Percentiles rank a stretch among this genome's conserved stretches.
Evolutionary conservation across 2,329 filamentous ascomycete species (phyloP).

Genomic region (Botryotinia calthae): DNA sequence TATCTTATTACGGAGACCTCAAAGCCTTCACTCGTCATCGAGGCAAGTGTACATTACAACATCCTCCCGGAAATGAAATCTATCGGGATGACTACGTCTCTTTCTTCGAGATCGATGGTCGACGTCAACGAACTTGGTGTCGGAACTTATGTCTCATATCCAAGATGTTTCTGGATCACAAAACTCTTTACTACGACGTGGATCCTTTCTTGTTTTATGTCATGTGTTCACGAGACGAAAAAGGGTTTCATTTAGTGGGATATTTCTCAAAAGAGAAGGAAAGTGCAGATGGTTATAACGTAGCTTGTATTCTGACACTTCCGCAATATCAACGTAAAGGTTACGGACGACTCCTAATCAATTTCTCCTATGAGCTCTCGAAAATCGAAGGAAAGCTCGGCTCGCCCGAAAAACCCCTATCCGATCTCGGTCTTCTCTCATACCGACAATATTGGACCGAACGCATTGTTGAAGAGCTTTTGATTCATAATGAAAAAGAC

Average conservation of each 20-base stretch:
- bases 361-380: conserved; percentile 95
- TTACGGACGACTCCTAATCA: conserved; percentile 88
- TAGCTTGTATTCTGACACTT: conserved; percentile 94
- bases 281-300: conserved; percentile 93
- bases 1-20: conserved; percentile 82
- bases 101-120: conserved; percentile 96
- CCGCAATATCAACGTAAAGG: conserved; percentile 96
- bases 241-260: conserved; percentile 94
- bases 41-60: conserved; percentile 82
- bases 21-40: conserved; percentile 84
- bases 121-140: conserved; percentile 92
- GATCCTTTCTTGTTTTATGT: conserved; percentile 98
- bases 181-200: conserved; percentile 99
- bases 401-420: conserved; percentile 93
- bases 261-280: conserved; percentile 99
- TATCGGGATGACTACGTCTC: conserved; percentile 92
- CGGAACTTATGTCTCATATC: conserved; percentile 91
- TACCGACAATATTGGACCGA: conserved; percentile 99
- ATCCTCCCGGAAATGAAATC: conserved; percentile 96
- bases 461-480: conserved; percentile 82
- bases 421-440: conserved; percentile 86
- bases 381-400: conserved; percentile 94
- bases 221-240: conserved; percentile 86
- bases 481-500: conserved; percentile 65
- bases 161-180: conserved; percentile 96